Evolutionary conservation across 2,329 filamentous ascomycete genomes (phyloP), one percentile per base, ranked within the genome.

Genomic region (Fusarium sp.): DNA sequence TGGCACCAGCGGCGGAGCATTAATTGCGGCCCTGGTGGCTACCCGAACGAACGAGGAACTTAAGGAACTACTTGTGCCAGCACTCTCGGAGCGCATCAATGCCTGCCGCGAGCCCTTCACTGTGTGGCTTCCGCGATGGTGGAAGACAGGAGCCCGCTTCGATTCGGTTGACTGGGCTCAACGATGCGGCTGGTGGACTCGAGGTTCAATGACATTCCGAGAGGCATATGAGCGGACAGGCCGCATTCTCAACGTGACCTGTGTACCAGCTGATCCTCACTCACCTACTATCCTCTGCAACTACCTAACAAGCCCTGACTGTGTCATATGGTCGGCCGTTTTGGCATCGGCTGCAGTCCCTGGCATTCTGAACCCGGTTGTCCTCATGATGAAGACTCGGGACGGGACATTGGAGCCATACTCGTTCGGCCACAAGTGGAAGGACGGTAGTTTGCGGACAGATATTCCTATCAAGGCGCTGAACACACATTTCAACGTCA

Each of bases 391-490:
- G 87, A 98, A 97, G 85, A 93, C 89, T 63, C 87, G 88, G 20
- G 90, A 95, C 69, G 95, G 95, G 1, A 91, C 87, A 3, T 87
- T 99, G 5, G 91, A 91, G 1, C 97, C 97, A 0, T 99, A 98
- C 83, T 97, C 94, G 1, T 99, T 99, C 80, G 97, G 97, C 0
- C 95, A 98, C 86, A 98, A 98, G 84, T 99, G 97, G 97, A 99
- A 99, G 83, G 97, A 99, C 81, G 97, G 97, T 63, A 97, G 93
- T 76, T 85, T 99, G 64, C 90, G 97, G 41, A 99, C 97, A 1
- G 97, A 99, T 80, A 98, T 99, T 31, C 97, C 97, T 0, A 91
- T 99, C 79, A 97, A 96, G 83, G 93, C 95, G 2, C 88, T 99
- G 61, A 98, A 99, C 82, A 88, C 98, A 1, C 95, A 98, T 81